Base-by-base conservation (phyloP, 108 stramenopile species). In the Tribonema minus region DNA sequence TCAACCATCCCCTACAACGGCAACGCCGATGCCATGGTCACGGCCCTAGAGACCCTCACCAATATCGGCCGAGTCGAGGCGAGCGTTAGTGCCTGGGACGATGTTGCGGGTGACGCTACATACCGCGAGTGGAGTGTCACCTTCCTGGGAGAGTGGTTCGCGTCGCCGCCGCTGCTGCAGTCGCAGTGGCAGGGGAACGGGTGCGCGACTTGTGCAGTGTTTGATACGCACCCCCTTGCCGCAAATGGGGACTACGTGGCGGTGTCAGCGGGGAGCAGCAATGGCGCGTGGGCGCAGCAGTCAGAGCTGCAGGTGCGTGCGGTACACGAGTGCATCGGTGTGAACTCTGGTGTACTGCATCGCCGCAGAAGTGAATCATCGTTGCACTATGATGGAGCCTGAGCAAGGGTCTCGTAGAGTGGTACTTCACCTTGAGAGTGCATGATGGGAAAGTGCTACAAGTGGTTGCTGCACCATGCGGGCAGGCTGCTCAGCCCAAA, bases 51-150 rank as follows among this genome's bases (percentile, higher is more conserved):
- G 76, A 61, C 46, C 12, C 73, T 87, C 30, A 36, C 35, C 9
- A 87, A 82, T 77, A 58, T 89, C 3, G 88, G 86, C 15, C 86
- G 86, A 66, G 89, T 89, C 9, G 71, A 84, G 28, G 86, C 88
- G 20, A 20, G 15, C 9, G 46, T 20, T 15, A 54, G 15, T 54
- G 46, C 46, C 20, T 54, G 46, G 46, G 46, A 54, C 23, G 68
- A 84, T 38, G 32, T 28, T 4, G 12, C 35, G 0, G 82, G 71
- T 9, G 62, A 72, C 39, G 87, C 84, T 54, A 63, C 79, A 36
- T 83, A 86, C 66, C 68, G 77, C 15, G 15, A 54, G 26, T 90
- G 90, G 90, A 87, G 81, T 58, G 88, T 90, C 61, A 26, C 88
- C 3, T 89, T 89, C 66, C 46, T 54, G 15, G 46, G 46, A 20